phyloP scores from a whole-genome alignment of 352 stramenopile species.

The Aphanomyces stellatus region DNA sequence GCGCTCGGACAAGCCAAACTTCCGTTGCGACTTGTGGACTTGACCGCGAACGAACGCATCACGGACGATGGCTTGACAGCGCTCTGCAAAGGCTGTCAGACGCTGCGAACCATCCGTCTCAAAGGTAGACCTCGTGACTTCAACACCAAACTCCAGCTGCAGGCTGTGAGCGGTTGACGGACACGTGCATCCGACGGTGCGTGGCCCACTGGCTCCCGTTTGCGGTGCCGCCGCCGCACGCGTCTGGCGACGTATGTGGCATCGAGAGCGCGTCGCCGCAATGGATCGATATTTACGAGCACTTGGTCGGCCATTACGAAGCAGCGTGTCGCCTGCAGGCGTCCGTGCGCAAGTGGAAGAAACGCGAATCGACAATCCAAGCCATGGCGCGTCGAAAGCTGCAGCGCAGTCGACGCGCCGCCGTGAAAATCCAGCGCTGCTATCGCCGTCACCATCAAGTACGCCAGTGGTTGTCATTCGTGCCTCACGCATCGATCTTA shows the following conservation, averaged over 20 bases:
- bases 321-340: constrained; percentile 34
- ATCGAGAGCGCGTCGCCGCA: background rate
- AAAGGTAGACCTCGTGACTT: constrained; percentile 20
- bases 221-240: background rate
- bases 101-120: constrained; percentile 44
- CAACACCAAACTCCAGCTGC: background rate
- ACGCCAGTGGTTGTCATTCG: background rate
- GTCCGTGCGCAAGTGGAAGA: constrained; percentile 35
- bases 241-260: background rate
- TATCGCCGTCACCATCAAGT: constrained; percentile 32
- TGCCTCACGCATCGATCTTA: background rate
- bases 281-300: constrained; percentile 26
- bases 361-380: constrained; percentile 29
- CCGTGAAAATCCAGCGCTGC: constrained; percentile 44
- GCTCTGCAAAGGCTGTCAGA: constrained; percentile 32
- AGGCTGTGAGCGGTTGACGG: constrained; percentile 51
- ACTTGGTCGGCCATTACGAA: constrained; percentile 32
- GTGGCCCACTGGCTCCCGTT: constrained; percentile 20
- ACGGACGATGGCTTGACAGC: constrained; percentile 37
- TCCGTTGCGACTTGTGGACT: constrained; percentile 35
- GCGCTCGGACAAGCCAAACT: constrained; percentile 37
- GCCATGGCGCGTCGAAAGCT: constrained; percentile 36
- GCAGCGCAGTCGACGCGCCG: constrained; percentile 32
- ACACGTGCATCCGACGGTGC: constrained; percentile 29
- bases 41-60: constrained; percentile 53